Percentiles rank a stretch among this genome's conserved stretches.
Conservation (phyloP, 768 basidiomycete species). For the Pleurotus citrinopileatus region DNA sequence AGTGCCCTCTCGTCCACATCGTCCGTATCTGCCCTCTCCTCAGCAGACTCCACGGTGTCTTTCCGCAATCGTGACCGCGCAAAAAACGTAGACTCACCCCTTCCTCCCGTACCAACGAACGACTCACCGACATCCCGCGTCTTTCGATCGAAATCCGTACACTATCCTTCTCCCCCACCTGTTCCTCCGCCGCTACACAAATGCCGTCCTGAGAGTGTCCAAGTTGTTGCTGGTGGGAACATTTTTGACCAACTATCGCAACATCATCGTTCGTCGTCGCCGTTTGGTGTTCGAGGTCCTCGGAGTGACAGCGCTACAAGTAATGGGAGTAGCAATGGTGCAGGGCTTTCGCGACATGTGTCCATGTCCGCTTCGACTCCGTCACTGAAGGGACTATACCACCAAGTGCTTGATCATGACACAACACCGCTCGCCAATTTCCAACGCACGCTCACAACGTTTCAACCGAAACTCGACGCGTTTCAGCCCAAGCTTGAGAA, state of each 20-base stretch:
- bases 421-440: conserved; percentile 31
- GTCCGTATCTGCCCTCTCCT: neutral
- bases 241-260: neutral
- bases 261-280: neutral
- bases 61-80: conserved; percentile 13
- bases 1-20: conserved; percentile 11
- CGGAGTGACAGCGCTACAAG: conserved; percentile 1
- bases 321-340: neutral
- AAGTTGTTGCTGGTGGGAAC: conserved; percentile 33
- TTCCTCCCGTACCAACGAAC: conserved; percentile 15
- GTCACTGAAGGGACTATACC: neutral
- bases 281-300: neutral
- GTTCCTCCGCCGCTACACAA: conserved; percentile 36
- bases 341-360: neutral
- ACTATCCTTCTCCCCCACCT: conserved; percentile 37
- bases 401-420: neutral
- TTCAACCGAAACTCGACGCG: conserved; percentile 31
- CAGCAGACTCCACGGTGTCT: conserved; percentile 9
- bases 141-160: conserved; percentile 54
- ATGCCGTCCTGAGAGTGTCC: conserved; percentile 62
- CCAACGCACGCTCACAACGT: conserved; percentile 39
- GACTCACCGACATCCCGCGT: conserved; percentile 35
- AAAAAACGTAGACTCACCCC: conserved; percentile 14
- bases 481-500: conserved; percentile 55
- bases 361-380: conserved; percentile 17